Evolutionary conservation across 1,284 basidiomycete genomes (phyloP), one percentile per base, ranked within the genome.

Genomic region (Puccinia horiana): DNA sequence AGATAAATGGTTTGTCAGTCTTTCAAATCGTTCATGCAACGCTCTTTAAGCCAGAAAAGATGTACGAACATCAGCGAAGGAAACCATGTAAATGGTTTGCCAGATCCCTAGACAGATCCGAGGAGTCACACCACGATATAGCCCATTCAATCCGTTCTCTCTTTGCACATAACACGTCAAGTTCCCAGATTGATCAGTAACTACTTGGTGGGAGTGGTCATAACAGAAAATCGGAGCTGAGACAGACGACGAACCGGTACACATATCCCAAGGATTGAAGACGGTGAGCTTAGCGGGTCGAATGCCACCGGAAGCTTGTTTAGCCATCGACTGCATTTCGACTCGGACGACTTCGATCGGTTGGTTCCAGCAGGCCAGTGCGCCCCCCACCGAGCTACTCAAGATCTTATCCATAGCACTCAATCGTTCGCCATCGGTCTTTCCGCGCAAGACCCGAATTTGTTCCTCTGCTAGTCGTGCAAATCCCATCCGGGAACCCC

Each of bases 301-400:
- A 86, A 94, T 94, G 65, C 90, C 89, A 84, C 90, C 90, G 78
- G 92, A 91, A 49, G 90, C 89, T 86, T 87, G 87, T 85, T 98
- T 98, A 54, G 94, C 91, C 92, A 98, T 97, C 69, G 94, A 96
- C 91, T 99, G 97, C 97, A 99, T 99, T 93, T 96, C 94, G 54
- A 96, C 94, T 82, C 95, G 92, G 84, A 96, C 91, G 84, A 97
- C 95, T 89, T 99, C 97, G 85, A 99, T 99, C 65, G 97, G 97
- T 88, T 99, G 97, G 88, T 99, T 99, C 97, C 97, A 99, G 70
- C 95, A 98, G 20, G 94, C 96, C 79, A 99, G 89, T 67, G 97
- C 96, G 88, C 97, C 97, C 86, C 89, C 96, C 84, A 98, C 90
- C 0, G 93, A 91, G n/a, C 94, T 95, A 29, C 95, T 91, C 47